These are phyloP conservation scores for Silene latifolia DNA, from an alignment of 148 eudicot genomes.

Conservation along the genomic window DNA sequence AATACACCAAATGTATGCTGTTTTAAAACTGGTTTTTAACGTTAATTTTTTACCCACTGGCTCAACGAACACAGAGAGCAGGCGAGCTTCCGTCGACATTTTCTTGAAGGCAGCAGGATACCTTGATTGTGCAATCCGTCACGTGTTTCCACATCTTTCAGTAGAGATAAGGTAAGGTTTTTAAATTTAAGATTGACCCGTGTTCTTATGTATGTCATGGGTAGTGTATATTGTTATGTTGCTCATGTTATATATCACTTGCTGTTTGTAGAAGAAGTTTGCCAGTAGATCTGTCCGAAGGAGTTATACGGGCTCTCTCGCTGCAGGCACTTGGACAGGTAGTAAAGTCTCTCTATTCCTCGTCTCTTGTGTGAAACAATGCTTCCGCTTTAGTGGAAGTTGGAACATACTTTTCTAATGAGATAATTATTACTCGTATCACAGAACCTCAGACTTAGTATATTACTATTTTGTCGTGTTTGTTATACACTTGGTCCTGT, in stretches of 20 bases:
- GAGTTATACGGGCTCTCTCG: slow-evolving; percentile 86
- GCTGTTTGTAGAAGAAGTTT: slow-evolving; percentile 66
- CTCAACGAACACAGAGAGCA: slow-evolving; percentile 57
- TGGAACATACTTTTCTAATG: neutral
- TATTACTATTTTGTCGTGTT: neutral
- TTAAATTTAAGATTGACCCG: neutral
- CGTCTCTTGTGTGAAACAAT: slow-evolving; percentile 9
- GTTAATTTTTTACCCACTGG: neutral
- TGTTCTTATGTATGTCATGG: neutral
- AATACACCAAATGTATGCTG: neutral
- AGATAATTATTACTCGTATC: neutral
- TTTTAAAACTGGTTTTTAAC: neutral
- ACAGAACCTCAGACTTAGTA: neutral
- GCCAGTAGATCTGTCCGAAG: slow-evolving; percentile 96
- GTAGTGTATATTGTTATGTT: neutral
- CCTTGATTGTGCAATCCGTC: slow-evolving; percentile 94
- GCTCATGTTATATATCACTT: slow-evolving; percentile 12
- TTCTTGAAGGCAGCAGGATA: slow-evolving; percentile 94
- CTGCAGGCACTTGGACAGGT: slow-evolving; percentile 97
- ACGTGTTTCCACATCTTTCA: slow-evolving; percentile 79
- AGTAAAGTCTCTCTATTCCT: slow-evolving; percentile 23
- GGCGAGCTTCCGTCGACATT: slow-evolving; percentile 79
- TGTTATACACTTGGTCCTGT: neutral
- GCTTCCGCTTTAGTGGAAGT: neutral
- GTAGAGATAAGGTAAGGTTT: slow-evolving; percentile 59